Base-by-base conservation (phyloP, 2,329 filamentous ascomycete species). In the Uncinocarpus reesii region DNA sequence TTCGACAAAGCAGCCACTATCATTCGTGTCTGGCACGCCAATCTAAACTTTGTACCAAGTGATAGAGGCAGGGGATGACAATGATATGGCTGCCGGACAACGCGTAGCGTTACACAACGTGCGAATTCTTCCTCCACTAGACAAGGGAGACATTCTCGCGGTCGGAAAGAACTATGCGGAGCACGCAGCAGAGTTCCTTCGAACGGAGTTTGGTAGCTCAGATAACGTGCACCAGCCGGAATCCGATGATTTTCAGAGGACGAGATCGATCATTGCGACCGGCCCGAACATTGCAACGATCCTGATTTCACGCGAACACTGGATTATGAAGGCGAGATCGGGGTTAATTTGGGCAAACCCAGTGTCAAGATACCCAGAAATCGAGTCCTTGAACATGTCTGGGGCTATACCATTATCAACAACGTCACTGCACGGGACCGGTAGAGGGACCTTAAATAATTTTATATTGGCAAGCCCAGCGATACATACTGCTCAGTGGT, bases 401-500 rank as follows among this genome's bases (percentile, higher is more conserved):
- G 74, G 73, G 76, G 76, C 0, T 78, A 72, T 52, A 77, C 74
- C 0, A 77, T 77, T 31, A 67, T 74, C 36, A 79, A 79, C 54
- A 76, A 79, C 42, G 63, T 78, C n/a, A 76, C 75, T 0, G 73
- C 74, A 0, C 62, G 76, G 8, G 72, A 73, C 36, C 66, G 69
- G 53, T 76, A 79, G 57, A 60, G 73, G 21, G 75, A 79, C 42
- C 76, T 79, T 50, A 78, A 79, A 57, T 77, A 80, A 52, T 79
- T 78, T 57, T 79, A 72, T 48, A 71, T 80, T 42, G 76, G 76
- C 7, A 79, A 79, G 57, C 75, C 71, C 0, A 61, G 69, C 0
- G 74, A 79, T 56, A 76, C 73, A 0, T 78, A 73, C 53, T 78
- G 74, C 52, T 75, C 75, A 0, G 77, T 78, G 65, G 70, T 72